These are phyloP conservation scores for Starmerella davenportii DNA, from an alignment of 805 yeast species.

Conservation along the genomic window DNA sequence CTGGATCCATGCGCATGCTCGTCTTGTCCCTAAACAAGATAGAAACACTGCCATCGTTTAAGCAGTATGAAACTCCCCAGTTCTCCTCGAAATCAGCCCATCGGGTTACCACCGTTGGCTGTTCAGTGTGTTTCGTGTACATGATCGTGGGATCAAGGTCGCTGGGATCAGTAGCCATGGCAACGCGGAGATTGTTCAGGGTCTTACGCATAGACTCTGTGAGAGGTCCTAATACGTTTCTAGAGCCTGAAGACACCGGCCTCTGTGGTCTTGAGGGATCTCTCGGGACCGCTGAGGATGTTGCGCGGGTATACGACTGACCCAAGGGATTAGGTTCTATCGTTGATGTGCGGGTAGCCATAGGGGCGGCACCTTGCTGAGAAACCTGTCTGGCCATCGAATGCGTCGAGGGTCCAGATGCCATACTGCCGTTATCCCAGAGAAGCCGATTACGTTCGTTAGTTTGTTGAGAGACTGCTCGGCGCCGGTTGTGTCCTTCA, in stretches of 20 bases:
- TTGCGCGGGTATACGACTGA: not conserved
- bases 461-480: not conserved
- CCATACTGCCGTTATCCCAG: not conserved
- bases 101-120: slow-evolving; percentile 33
- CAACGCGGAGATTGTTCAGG: slow-evolving; percentile 1
- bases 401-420: not conserved
- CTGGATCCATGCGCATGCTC: slow-evolving; percentile 52
- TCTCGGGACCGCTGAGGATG: too few species aligned
- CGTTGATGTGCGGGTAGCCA: slow-evolving; percentile 9
- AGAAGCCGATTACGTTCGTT: not conserved
- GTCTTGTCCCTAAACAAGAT: slow-evolving; percentile 75
- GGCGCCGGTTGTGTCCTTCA: not conserved
- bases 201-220: slow-evolving; percentile 8
- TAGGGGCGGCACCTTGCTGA: slow-evolving; percentile 3
- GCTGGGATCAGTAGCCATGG: not conserved
- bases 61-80: slow-evolving; percentile 86
- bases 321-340: not conserved
- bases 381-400: not conserved
- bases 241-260: slow-evolving; percentile 5
- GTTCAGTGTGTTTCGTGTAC: not conserved
- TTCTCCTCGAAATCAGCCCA: slow-evolving; percentile 97
- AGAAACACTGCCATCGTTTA: slow-evolving; percentile 78
- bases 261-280: slow-evolving; percentile 2
- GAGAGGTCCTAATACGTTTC: slow-evolving; percentile 7
- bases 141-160: not conserved